phyloP scores from a whole-genome alignment of 495 filamentous ascomycete species.

The Penicillium herquei region DNA sequence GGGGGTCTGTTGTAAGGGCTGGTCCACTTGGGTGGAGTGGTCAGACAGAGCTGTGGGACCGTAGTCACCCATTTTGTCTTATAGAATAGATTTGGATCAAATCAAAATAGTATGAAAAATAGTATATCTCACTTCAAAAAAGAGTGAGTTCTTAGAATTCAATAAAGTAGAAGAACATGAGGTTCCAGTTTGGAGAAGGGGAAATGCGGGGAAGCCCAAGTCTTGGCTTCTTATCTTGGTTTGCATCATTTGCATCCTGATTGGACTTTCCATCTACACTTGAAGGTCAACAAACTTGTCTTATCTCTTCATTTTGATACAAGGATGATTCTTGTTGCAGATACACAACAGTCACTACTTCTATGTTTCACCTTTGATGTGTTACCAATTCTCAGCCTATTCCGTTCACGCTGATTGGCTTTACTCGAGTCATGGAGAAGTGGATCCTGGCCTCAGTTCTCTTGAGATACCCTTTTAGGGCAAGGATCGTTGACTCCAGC shows the following conservation, averaged over 20 bases:
- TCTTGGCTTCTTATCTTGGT: not conserved
- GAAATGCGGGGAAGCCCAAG: not conserved
- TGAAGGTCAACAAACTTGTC: no score
- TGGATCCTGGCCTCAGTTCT: not conserved
- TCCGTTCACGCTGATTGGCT: not conserved
- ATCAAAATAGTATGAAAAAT: no score
- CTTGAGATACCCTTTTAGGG: conserved; percentile 15
- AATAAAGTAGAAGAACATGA: no score
- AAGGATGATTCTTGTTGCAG: no score
- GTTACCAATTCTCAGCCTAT: not conserved
- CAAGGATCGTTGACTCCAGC: conserved; percentile 5
- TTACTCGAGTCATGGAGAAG: not conserved
- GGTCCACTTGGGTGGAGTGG: conserved; percentile 12
- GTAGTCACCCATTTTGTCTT: conserved; percentile 39
- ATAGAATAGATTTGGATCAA: no score
- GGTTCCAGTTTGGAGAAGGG: not conserved
- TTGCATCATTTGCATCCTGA: not conserved
- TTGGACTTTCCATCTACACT: not conserved
- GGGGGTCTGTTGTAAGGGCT: conserved; percentile 10
- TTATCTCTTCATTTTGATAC: not conserved
- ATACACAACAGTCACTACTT: no score
- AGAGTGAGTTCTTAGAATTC: no score
- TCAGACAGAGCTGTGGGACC: conserved; percentile 24
- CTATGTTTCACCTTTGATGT: not conserved
- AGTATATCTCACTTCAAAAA: no score